phyloP scores from a whole-genome alignment of 768 basidiomycete genomes.

The Serendipita sp. region DNA sequence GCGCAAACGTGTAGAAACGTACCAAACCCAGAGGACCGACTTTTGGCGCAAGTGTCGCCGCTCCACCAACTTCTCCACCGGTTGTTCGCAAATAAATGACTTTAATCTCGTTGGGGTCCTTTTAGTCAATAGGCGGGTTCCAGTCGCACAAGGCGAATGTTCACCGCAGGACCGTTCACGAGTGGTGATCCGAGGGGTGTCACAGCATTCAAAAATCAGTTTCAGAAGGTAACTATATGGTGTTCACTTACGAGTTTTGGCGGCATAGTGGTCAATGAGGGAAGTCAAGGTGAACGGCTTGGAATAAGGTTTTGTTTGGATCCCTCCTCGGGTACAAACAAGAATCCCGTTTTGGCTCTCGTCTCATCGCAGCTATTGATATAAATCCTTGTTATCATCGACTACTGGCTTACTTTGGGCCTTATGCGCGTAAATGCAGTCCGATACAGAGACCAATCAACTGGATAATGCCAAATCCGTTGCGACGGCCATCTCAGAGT shows the following conservation, averaged over 20 bases:
- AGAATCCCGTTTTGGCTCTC: not conserved
- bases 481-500: no score
- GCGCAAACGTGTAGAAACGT: constrained; percentile 21
- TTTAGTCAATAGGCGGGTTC: no score
- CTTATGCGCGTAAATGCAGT: not conserved
- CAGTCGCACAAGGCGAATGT: no score
- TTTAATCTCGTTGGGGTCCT: constrained; percentile 98
- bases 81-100: constrained; percentile 97
- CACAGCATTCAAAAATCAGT: not conserved
- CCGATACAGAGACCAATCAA: not conserved
- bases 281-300: not conserved
- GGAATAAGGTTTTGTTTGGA: not conserved
- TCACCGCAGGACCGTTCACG: no score
- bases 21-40: constrained; percentile 99
- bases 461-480: no score
- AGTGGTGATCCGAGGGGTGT: no score
- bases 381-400: not conserved
- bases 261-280: constrained; percentile 33
- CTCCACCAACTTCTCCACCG: constrained; percentile 98
- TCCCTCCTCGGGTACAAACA: not conserved
- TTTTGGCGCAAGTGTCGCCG: constrained; percentile 96
- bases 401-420: no score
- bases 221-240: not conserved
- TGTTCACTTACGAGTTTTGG: constrained; percentile 51
- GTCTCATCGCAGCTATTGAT: not conserved